Conservation (phyloP, 2,329 filamentous ascomycete genomes). For the Colletotrichum costaricense region DNA sequence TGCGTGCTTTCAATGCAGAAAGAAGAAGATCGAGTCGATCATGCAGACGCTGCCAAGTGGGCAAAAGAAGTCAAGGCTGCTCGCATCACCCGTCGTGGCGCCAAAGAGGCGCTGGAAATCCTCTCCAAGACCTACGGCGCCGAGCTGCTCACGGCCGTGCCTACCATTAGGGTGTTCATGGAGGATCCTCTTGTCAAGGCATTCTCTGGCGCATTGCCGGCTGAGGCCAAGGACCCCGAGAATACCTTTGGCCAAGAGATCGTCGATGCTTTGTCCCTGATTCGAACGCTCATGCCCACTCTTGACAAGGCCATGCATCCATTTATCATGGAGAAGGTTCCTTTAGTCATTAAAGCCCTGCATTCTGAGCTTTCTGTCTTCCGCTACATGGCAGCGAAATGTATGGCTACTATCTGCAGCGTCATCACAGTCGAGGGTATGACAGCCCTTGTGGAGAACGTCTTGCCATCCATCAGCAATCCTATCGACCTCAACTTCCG, state of each 20-base stretch:
- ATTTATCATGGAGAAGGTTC: constrained; percentile 86
- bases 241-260: constrained; percentile 88
- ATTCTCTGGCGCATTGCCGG: constrained; percentile 78
- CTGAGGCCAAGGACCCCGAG: constrained; percentile 78
- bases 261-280: constrained; percentile 91
- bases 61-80: constrained; percentile 90
- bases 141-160: constrained; percentile 82
- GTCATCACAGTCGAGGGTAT: constrained; percentile 95
- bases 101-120: constrained; percentile 93
- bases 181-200: constrained; percentile 81
- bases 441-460: constrained; percentile 93
- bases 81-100: constrained; percentile 89
- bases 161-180: constrained; percentile 84
- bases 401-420: constrained; percentile 96
- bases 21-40: constrained; percentile 94
- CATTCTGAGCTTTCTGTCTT: constrained; percentile 92
- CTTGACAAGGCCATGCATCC: constrained; percentile 79
- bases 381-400: constrained; percentile 96
- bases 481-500: constrained; percentile 87
- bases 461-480: constrained; percentile 92
- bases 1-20: constrained; percentile 94
- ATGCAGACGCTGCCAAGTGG: constrained; percentile 89
- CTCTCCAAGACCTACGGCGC: constrained; percentile 83
- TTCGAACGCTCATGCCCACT: constrained; percentile 93
- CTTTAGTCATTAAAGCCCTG: constrained; percentile 86